A percentile compares a stretch with the other conserved stretches of the same genome.
Evolutionary conservation across 2,329 filamentous ascomycete species (phyloP).

Genomic region (Fusarium bactridioides): DNA sequence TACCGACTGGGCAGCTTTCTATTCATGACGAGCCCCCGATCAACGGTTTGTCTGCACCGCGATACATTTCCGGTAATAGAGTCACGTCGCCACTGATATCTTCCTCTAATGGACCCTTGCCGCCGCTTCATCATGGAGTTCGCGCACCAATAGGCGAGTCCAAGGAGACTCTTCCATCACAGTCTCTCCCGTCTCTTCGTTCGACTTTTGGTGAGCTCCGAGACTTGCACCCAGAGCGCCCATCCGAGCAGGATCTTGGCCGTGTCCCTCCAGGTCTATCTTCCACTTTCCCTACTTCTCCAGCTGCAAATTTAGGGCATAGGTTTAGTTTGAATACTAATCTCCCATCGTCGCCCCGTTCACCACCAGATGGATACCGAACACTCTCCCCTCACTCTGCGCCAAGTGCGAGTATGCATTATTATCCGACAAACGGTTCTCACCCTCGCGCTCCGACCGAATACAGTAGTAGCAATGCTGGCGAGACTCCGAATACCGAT

Average conservation of each 20-base stretch:
- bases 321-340: slow-evolving; percentile 44
- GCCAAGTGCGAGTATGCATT: slow-evolving; percentile 51
- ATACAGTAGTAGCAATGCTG: slow-evolving; percentile 55
- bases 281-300: slow-evolving; percentile 45
- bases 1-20: slow-evolving; percentile 45
- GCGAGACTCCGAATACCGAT: slow-evolving; percentile 57
- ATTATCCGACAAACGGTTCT: slow-evolving; percentile 44
- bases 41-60: background rate
- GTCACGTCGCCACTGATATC: slow-evolving; percentile 36
- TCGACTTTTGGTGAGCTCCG: slow-evolving; percentile 49
- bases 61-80: slow-evolving; percentile 13
- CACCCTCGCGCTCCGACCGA: slow-evolving; percentile 51
- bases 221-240: slow-evolving; percentile 42
- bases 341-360: slow-evolving; percentile 56
- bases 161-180: slow-evolving; percentile 48
- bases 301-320: slow-evolving; percentile 39
- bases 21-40: slow-evolving; percentile 45
- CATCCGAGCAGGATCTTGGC: slow-evolving; percentile 45
- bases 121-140: slow-evolving; percentile 50
- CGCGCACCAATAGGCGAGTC: slow-evolving; percentile 48
- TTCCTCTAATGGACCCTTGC: slow-evolving; percentile 44
- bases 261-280: slow-evolving; percentile 34
- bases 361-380: slow-evolving; percentile 57
- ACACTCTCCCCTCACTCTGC: slow-evolving; percentile 58
- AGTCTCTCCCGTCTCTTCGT: slow-evolving; percentile 51